Evolutionary conservation across 768 basidiomycete genomes (phyloP).

Genomic region (Psilocybe sp.): DNA sequence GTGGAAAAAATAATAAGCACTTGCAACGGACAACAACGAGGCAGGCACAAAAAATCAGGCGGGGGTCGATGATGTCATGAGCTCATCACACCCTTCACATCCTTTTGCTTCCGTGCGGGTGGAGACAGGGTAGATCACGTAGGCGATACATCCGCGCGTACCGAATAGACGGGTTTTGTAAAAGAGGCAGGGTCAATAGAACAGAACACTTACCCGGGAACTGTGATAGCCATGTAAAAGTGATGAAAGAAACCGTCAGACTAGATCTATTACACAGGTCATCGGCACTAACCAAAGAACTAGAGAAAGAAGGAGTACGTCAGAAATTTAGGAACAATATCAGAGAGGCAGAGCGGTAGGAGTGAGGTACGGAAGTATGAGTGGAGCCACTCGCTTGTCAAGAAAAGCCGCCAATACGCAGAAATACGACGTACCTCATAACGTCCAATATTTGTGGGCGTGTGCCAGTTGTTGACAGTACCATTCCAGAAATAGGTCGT

Average conservation of each 20-base stretch:
- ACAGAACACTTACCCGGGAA: not conserved
- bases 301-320: constrained; percentile 16
- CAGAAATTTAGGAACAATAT: not conserved
- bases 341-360: too few relatives aligned
- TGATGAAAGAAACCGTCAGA: constrained; percentile 14
- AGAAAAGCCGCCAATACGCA: not conserved
- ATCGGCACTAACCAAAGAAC: constrained; percentile 42
- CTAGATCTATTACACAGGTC: not conserved
- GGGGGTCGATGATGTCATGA: too few relatives aligned
- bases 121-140: too few relatives aligned
- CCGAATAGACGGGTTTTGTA: not conserved
- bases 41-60: not conserved
- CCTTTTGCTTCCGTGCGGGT: too few relatives aligned
- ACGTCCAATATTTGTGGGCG: constrained; percentile 57
- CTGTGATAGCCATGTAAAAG: not conserved
- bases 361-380: too few relatives aligned
- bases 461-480: constrained; percentile 59
- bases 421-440: constrained; percentile 55
- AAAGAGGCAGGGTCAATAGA: not conserved
- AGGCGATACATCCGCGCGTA: not conserved
- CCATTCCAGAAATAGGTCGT: constrained; percentile 55
- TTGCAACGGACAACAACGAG: constrained; percentile 15
- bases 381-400: not conserved
- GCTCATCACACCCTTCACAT: too few relatives aligned
- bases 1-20: constrained; percentile 5